These are phyloP conservation scores for Plectranthus barbatus DNA, from an alignment of 257 asterid species.

Conservation along the genomic window DNA sequence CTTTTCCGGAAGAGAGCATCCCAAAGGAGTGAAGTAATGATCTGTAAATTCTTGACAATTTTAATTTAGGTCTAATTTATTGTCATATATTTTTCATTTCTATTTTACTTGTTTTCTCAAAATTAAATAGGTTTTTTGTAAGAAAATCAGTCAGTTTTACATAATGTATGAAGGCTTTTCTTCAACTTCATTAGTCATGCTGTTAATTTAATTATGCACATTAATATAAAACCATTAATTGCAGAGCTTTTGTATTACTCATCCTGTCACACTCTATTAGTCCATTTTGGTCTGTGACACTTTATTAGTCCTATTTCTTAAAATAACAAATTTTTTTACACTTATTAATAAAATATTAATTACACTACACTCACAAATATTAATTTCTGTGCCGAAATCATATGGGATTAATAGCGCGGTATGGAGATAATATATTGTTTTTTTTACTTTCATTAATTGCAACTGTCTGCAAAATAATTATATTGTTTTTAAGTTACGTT, in stretches of 20 bases:
- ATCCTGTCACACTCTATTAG: no score
- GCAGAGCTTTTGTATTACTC: neutral
- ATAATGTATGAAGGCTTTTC: neutral
- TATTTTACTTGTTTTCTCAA: slow-evolving; percentile 2
- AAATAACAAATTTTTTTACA: no score
- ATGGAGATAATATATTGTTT: no score
- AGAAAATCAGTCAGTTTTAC: slow-evolving; percentile 14
- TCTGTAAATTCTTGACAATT: slow-evolving; percentile 43
- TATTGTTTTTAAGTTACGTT: neutral
- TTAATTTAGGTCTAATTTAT: slow-evolving; percentile 1
- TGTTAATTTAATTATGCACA: neutral
- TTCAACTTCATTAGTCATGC: neutral
- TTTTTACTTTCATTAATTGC: no score
- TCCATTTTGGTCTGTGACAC: no score
- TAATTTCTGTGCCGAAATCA: no score
- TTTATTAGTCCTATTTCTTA: no score
- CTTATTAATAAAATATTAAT: no score
- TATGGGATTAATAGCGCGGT: no score
- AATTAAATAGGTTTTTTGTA: slow-evolving; percentile 14
- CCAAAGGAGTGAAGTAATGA: slow-evolving; percentile 12
- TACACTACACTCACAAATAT: no score
- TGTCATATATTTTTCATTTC: neutral
- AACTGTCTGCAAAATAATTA: neutral
- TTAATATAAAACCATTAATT: neutral
- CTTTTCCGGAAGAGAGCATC: slow-evolving; percentile 5